Percentiles rank a stretch among this genome's conserved stretches.
These are phyloP conservation scores for Rhodocollybia butyracea DNA, from an alignment of 768 basidiomycete species.

Conservation along the genomic window DNA sequence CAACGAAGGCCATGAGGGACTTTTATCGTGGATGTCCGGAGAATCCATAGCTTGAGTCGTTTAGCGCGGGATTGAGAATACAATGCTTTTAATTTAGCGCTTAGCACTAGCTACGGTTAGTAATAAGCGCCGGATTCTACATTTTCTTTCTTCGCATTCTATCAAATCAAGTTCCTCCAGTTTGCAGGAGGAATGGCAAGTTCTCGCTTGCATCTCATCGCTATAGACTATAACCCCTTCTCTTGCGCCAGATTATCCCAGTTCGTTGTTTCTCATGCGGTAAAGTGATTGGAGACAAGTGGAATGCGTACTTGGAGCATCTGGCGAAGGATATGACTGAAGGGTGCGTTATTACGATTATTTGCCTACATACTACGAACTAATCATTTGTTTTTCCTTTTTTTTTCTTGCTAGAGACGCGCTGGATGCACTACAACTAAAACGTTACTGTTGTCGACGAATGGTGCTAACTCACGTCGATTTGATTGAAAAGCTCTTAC, in stretches of 20 bases:
- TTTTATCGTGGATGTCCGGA: no score
- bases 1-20: constrained; percentile 45
- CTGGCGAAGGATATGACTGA: constrained; percentile 80
- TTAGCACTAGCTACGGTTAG: no score
- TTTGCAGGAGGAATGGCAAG: constrained; percentile 1
- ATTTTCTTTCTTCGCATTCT: no score
- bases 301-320: constrained; percentile 83
- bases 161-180: no score
- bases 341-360: constrained; percentile 59
- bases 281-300: constrained; percentile 96
- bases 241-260: constrained; percentile 79
- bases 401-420: constrained; percentile 59
- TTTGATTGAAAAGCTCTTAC: constrained; percentile 93
- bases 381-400: background rate
- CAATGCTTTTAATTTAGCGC: no score
- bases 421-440: constrained; percentile 83
- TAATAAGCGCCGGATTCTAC: no score
- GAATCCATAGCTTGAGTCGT: no score
- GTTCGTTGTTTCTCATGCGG: constrained; percentile 96
- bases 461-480: constrained; percentile 99
- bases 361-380: background rate
- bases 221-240: background rate
- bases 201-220: background rate
- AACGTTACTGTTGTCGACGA: constrained; percentile 92
- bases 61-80: no score